Base-by-base conservation (phyloP, 1,139 yeast species). In the Yamadazyma friedrichii region DNA sequence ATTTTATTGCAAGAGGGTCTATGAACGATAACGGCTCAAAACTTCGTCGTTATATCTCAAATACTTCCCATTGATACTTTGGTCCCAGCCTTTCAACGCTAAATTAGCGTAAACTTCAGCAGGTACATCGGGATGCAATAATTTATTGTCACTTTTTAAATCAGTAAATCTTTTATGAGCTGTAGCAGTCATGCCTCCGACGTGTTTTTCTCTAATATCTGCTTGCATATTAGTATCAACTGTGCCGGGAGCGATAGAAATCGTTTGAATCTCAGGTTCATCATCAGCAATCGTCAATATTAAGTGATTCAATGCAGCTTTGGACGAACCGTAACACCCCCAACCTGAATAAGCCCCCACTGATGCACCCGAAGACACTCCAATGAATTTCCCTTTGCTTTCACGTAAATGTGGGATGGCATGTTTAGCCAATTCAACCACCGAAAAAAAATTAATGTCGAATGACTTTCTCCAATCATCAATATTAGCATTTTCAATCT, bases 161-260 rank as follows among this genome's bases (percentile, higher is more conserved):
- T 79, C 81, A 4, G 70, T 64, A 60, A 89, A 89, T 49, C 80
- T 68, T 42, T 77, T 62, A 49, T 78, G 72, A 9, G 78, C 72
- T 15, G 74, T 79, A 1, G 70, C 64, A 1, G 72, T 65, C 96
- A 88, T 88, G 29, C 65, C 64, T 9, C 56, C 50, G 1, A 80
- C 79, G 53, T 76, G 76, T 44, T 54, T 56, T 17, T 78, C 82
- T 54, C 97, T 77, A 43, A 91, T 88, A 43, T 78, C 82, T 10
- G 54, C 57, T 64, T 91, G 98, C 97, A 91, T 91, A 15, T 67
- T 70, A 0, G 98, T 89, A 57, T 86, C 88, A 2, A 91, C 97
- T 1, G 88, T 95, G 3, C 98, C 98, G 0, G 98, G 98, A 2
- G 96, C 96, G 17, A 91, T 73, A 0, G 96, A 71, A 9, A 88